Base-by-base conservation (phyloP, 1,284 basidiomycete genomes). In the Calocybe gambosa region DNA sequence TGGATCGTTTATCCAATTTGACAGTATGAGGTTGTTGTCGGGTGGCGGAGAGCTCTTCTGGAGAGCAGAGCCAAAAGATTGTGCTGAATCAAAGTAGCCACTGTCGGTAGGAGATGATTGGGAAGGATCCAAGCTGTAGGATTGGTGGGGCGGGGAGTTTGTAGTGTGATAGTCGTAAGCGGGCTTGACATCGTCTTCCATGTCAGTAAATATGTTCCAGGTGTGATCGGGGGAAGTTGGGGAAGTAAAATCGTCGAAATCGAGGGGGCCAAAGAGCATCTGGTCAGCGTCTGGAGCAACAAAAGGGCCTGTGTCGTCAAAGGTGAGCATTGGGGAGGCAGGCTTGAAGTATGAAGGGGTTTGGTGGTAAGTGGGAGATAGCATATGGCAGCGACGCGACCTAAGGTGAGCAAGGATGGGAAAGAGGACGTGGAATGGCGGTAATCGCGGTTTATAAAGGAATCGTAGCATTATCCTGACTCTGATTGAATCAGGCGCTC, bases 221-320 rank as follows among this genome's bases (percentile, higher is more conserved):
- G 68, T 60, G 55, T 64, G 61, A 47, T 63, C 54, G 38, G 50
- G 49, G 21, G 52, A 46, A 25, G 54, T 50, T 44, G 62, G 38
- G 38, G 66, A 58, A 19, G 65, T 61, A 43, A 56, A 58, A 46
- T 80, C 78, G 58, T 87, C 83, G 60, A 85, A 69, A 54, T 85
- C 81, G 63, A 83, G 66, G 47, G 74, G 74, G 34, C 69, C 71
- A 55, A 83, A 82, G 62, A 85, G 74, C 69, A 84, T 71, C 53
- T 76, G 74, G 62, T 80, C 78, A 33, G 65, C 60, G 51, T 76
- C 68, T 37, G 66, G 53, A 53, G 70, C 50, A 37, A 62, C 55
- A 52, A 61, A 62, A n/a, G 58, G 47, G 26, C 58, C 45, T 38
- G 50, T 44, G 51, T 70, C 71, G 58, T 76, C 67, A 55, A 74